Evolutionary conservation across 305 asterid genomes (phyloP).

Genomic region (Rubia peregrina): DNA sequence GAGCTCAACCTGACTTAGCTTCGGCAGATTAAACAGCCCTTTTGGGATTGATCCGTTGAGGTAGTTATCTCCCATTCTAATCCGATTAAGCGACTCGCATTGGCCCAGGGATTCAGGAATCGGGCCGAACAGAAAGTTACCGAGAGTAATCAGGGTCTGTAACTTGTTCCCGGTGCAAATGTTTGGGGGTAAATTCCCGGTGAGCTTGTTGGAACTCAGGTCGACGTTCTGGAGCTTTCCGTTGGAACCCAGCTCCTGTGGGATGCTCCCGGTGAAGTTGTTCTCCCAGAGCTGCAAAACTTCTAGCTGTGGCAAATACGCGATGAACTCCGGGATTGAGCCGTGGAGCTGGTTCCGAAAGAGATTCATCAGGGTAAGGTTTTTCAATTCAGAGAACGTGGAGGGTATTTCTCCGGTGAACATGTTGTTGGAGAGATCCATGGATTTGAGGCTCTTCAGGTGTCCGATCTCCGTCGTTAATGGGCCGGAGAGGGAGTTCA

Average conservation of each 20-base stretch:
- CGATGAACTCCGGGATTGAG: slow-evolving; percentile 68
- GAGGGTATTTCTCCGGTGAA: slow-evolving; percentile 71
- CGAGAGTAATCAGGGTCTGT: slow-evolving; percentile 56
- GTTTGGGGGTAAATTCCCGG: slow-evolving; percentile 65
- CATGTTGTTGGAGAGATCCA: slow-evolving; percentile 78
- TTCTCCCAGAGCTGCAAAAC: slow-evolving; percentile 89
- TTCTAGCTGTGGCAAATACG: slow-evolving; percentile 62
- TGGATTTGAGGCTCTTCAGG: slow-evolving; percentile 54
- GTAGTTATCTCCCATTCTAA: slow-evolving; percentile 78
- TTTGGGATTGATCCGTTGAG: slow-evolving; percentile 79
- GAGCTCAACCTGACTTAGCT: slow-evolving; percentile 67
- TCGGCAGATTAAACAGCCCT: slow-evolving; percentile 58
- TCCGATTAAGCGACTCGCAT: slow-evolving; percentile 58
- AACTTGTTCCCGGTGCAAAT: slow-evolving; percentile 58
- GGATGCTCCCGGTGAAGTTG: slow-evolving; percentile 78
- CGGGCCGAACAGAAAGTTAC: slow-evolving; percentile 72
- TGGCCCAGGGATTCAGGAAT: slow-evolving; percentile 68
- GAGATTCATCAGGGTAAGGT: slow-evolving; percentile 66
- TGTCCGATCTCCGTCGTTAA: slow-evolving; percentile 58
- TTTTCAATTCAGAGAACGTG: slow-evolving; percentile 51
- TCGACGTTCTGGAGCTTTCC: slow-evolving; percentile 58
- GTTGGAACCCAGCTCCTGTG: slow-evolving; percentile 58
- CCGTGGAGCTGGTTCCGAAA: slow-evolving; percentile 80
- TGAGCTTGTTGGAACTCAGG: slow-evolving; percentile 70
- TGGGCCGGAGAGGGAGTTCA: slow-evolving; percentile 53